Conservation (phyloP, 2,329 filamentous ascomycete genomes). For the Pseudogymnoascus sp. region DNA sequence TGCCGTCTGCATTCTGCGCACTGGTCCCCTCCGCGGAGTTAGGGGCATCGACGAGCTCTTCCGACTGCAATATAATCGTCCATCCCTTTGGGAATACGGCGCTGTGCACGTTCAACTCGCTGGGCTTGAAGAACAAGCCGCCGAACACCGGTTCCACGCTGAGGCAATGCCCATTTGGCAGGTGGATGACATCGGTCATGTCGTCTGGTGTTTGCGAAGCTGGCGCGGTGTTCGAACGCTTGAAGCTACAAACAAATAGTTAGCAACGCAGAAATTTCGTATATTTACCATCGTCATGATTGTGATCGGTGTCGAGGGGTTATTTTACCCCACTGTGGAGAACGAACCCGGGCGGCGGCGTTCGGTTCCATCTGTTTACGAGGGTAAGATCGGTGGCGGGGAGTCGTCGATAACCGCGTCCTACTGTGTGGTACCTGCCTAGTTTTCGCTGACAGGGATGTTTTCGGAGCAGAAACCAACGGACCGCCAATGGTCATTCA, state of each 20-base stretch:
- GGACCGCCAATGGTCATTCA: background rate
- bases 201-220: background rate
- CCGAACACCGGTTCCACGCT: constrained; percentile 81
- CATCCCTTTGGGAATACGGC: constrained; percentile 77
- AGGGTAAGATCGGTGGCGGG: background rate
- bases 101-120: constrained; percentile 62
- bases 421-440: background rate
- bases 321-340: constrained; percentile 8
- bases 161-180: constrained; percentile 83
- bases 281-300: constrained; percentile 5
- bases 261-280: constrained; percentile 3
- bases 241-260: background rate
- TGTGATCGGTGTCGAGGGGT: constrained; percentile 2
- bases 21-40: constrained; percentile 28
- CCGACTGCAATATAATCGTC: constrained; percentile 79
- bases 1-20: constrained; percentile 9
- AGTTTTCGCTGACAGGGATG: background rate
- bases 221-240: background rate
- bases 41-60: constrained; percentile 32
- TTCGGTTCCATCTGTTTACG: background rate
- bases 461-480: background rate
- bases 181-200: constrained; percentile 44
- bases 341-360: background rate
- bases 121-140: constrained; percentile 82
- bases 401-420: background rate